phyloP scores from a whole-genome alignment of 441 rosid species.

The Bocquillonia castaneifolia region DNA sequence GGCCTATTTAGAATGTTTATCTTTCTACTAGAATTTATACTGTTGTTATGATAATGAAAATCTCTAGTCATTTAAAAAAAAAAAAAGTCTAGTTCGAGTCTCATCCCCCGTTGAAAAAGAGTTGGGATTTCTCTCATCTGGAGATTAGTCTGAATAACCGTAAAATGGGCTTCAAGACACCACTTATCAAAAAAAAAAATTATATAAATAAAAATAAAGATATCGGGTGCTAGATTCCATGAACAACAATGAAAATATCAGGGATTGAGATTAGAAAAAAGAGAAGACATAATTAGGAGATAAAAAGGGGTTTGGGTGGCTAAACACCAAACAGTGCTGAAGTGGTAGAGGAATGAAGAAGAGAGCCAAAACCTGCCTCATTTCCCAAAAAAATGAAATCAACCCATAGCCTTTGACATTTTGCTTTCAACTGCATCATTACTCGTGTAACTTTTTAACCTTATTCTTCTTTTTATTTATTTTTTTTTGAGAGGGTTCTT shows the following conservation, averaged over 20 bases:
- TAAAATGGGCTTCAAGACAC: too few species aligned
- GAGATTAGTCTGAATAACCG: too few species aligned
- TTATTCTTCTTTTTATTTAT: too few species aligned
- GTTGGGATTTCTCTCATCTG: too few species aligned
- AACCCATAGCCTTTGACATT: constrained; percentile 67
- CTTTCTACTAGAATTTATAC: too few species aligned
- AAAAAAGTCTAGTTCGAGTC: too few species aligned
- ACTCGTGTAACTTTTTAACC: constrained; percentile 22
- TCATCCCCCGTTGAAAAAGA: too few species aligned
- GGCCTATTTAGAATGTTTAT: too few species aligned
- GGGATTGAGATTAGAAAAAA: not conserved
- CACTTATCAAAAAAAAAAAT: too few species aligned
- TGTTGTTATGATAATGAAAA: too few species aligned
- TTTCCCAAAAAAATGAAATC: constrained; percentile 50
- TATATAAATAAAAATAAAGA: too few species aligned
- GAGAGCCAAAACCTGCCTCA: constrained; percentile 36
- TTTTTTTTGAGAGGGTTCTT: not conserved
- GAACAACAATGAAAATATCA: not conserved
- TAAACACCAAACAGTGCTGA: not conserved
- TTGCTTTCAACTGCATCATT: constrained; percentile 53
- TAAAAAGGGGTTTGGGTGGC: not conserved
- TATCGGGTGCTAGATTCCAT: not conserved
- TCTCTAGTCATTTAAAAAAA: too few species aligned
- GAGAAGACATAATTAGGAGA: not conserved
- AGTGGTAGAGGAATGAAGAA: constrained; percentile 33